phyloP scores from a whole-genome alignment of 2,329 filamentous ascomycete genomes.

The Clathrospora elynae region DNA sequence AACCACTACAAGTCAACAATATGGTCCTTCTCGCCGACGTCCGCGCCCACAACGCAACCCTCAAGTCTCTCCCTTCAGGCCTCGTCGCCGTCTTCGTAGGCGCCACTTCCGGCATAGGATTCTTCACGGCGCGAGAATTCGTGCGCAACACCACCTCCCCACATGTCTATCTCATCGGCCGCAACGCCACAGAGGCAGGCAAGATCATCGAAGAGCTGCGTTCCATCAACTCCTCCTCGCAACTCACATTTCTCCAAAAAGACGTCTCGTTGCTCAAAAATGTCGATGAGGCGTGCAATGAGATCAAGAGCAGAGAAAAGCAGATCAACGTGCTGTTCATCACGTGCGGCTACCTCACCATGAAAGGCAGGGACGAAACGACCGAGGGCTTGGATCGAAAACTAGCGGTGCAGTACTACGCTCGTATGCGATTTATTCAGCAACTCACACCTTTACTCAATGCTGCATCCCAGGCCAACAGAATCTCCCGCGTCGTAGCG shows the following conservation, averaged over 20 bases:
- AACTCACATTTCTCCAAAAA: constrained; percentile 49
- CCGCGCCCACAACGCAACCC: constrained; percentile 32
- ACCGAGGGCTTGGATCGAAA: constrained; percentile 46
- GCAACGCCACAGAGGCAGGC: constrained; percentile 46
- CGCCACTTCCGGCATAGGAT: constrained; percentile 52
- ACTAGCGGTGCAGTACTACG: constrained; percentile 42
- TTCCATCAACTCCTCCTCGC: constrained; percentile 46
- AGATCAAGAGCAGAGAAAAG: constrained; percentile 58
- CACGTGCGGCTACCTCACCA: constrained; percentile 56
- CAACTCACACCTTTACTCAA: constrained; percentile 48
- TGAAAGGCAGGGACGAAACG: constrained; percentile 48
- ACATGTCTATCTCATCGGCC: constrained; percentile 52
- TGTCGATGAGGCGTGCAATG: constrained; percentile 52
- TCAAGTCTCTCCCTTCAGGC: constrained; percentile 30
- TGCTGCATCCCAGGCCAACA: constrained; percentile 21
- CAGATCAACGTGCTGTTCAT: constrained; percentile 62
- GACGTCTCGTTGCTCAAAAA: constrained; percentile 50
- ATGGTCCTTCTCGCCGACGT: constrained; percentile 34
- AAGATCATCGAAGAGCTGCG: constrained; percentile 47
- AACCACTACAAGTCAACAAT: not conserved
- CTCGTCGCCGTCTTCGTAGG: constrained; percentile 48
- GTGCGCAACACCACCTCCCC: constrained; percentile 48
- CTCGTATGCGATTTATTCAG: constrained; percentile 47
- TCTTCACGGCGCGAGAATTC: constrained; percentile 51
- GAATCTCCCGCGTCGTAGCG: constrained; percentile 38